Evolutionary conservation across 106 monocot genomes (phyloP).

Genomic region (Dendrobium chrysotoxum): DNA sequence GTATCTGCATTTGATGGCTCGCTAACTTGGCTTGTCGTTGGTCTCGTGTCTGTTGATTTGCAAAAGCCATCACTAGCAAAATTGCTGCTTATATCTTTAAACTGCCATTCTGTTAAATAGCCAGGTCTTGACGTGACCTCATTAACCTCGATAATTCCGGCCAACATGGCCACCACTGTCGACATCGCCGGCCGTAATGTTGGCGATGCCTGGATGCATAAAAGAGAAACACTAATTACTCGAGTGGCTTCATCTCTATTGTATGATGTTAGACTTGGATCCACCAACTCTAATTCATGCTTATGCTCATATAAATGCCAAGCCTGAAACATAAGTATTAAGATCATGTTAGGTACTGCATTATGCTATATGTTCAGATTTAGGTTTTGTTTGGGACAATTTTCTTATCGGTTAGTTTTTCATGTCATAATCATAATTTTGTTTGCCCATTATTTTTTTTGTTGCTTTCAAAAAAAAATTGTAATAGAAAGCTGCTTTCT

Average conservation of each 20-base stretch:
- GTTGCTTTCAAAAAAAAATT: too few species aligned
- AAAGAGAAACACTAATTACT: too few species aligned
- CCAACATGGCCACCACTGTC: conserved; percentile 70
- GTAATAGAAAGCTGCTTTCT: too few species aligned
- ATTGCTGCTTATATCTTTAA: conserved; percentile 39
- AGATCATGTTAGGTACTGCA: not conserved
- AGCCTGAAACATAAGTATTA: conserved; percentile 25
- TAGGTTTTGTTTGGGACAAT: too few species aligned
- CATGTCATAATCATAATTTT: too few species aligned
- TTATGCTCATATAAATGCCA: conserved; percentile 61
- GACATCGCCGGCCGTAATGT: conserved; percentile 73
- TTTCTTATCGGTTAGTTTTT: too few species aligned
- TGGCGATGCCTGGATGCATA: conserved; percentile 39
- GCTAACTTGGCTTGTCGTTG: conserved; percentile 9
- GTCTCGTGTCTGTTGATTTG: not conserved
- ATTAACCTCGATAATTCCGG: conserved; percentile 49
- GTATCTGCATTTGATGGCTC: not conserved
- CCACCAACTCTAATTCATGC: conserved; percentile 46
- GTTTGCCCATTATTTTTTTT: too few species aligned
- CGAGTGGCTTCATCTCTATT: too few species aligned
- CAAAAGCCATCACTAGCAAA: conserved; percentile 14
- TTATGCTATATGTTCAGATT: not conserved
- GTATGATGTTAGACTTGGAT: conserved; percentile 12
- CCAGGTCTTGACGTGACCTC: conserved; percentile 46
- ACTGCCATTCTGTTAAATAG: conserved; percentile 67